Evolutionary conservation across 495 filamentous ascomycete species (phyloP).

Genomic region (Bombardia bombarda): DNA sequence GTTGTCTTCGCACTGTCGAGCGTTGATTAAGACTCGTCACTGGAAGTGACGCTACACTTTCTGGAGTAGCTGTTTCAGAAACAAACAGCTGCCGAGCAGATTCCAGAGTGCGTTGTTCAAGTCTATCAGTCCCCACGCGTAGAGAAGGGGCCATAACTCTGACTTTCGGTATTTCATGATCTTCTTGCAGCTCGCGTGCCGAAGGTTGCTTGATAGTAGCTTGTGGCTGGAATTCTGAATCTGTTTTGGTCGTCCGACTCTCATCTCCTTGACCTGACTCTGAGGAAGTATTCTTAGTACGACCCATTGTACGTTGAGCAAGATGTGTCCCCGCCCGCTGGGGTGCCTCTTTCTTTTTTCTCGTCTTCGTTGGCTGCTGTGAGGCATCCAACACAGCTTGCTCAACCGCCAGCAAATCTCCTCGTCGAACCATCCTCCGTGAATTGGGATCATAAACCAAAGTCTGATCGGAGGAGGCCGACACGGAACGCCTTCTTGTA

Average conservation of each 20-base stretch:
- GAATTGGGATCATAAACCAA: slow-evolving; percentile 53
- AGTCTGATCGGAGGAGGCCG: slow-evolving; percentile 22
- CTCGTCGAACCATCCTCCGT: slow-evolving; percentile 41
- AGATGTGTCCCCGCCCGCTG: slow-evolving; percentile 25
- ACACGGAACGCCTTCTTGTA: slow-evolving; percentile 13
- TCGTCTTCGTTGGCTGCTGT: slow-evolving; percentile 41
- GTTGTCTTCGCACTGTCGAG: slow-evolving; percentile 42
- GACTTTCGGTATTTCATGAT: slow-evolving; percentile 10
- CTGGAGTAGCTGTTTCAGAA: not conserved
- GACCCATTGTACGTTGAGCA: slow-evolving; percentile 28
- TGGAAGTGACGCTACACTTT: not conserved
- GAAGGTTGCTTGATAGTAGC: not conserved
- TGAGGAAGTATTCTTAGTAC: slow-evolving; percentile 17
- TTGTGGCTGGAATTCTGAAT: slow-evolving; percentile 2
- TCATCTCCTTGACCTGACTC: slow-evolving; percentile 26
- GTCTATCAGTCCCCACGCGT: slow-evolving; percentile 8
- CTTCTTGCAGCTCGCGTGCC: not conserved
- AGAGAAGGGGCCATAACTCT: slow-evolving; percentile 13
- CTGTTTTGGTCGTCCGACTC: slow-evolving; percentile 15
- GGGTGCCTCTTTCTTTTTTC: slow-evolving; percentile 43
- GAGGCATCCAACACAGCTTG: slow-evolving; percentile 36
- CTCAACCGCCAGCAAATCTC: slow-evolving; percentile 26
- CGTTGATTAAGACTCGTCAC: too few relatives aligned
- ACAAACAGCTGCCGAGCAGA: not conserved
- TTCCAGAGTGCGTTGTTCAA: slow-evolving; percentile 6